Evolutionary conservation across 1,139 yeast genomes (phyloP).

Genomic region (Yamadazyma taylorii): DNA sequence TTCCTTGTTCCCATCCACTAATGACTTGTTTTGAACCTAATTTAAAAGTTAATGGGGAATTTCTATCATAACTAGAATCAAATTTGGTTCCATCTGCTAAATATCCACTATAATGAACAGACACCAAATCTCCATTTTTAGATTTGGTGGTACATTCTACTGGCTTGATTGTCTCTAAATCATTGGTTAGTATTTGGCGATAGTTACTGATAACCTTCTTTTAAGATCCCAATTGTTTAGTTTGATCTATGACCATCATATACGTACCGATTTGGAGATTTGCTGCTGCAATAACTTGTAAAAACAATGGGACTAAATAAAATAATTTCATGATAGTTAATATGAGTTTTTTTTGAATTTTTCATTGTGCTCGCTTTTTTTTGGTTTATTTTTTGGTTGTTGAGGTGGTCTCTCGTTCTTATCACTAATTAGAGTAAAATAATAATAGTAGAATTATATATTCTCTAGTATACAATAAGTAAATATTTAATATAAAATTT

Average conservation of each 20-base stretch:
- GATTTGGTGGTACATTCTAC: conserved; percentile 59
- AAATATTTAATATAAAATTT: too few relatives aligned
- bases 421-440: too few relatives aligned
- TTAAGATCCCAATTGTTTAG: neutral
- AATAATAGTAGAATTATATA: neutral
- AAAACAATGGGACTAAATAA: conserved; percentile 10
- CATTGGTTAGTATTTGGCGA: conserved; percentile 4
- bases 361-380: too few relatives aligned
- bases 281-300: conserved; percentile 9
- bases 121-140: conserved; percentile 59
- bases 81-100: conserved; percentile 68
- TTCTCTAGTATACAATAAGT: conserved; percentile 1
- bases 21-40: conserved; percentile 80
- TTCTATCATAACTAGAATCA: conserved; percentile 70
- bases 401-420: too few relatives aligned
- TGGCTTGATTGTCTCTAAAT: conserved; percentile 28
- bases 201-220: conserved; percentile 7
- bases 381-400: too few relatives aligned
- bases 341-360: too few relatives aligned
- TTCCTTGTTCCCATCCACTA: conserved; percentile 86
- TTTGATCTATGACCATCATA: too few relatives aligned
- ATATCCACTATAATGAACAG: conserved; percentile 75
- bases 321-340: conserved; percentile 16
- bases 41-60: conserved; percentile 63
- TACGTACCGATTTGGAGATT: conserved; percentile 33